Conservation (phyloP, 768 basidiomycete genomes). For the Dentipellis sp. region DNA sequence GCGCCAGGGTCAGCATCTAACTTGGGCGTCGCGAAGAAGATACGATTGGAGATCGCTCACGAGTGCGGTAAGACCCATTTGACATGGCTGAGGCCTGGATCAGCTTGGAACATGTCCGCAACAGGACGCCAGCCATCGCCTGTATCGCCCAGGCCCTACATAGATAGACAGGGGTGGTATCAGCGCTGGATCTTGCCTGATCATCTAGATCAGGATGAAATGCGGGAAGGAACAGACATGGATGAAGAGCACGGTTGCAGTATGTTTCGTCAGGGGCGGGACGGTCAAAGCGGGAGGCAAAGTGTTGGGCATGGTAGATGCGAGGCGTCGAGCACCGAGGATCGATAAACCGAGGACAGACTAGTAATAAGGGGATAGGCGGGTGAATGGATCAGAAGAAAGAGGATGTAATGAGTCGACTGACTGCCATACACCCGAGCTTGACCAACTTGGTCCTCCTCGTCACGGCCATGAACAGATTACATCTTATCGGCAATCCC, state of each 20-base stretch:
- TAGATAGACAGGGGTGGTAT: neutral
- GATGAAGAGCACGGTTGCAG: slow-evolving; percentile 82
- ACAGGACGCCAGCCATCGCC: slow-evolving; percentile 74
- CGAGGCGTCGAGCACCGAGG: neutral
- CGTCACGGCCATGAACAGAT: no score
- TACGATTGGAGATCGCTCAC: slow-evolving; percentile 30
- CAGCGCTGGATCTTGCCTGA: neutral
- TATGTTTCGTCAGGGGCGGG: slow-evolving; percentile 48
- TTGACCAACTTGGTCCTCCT: neutral
- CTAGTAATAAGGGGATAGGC: neutral
- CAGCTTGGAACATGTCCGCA: slow-evolving; percentile 51
- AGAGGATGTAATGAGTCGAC: neutral
- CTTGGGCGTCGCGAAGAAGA: slow-evolving; percentile 5
- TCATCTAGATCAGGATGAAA: slow-evolving; percentile 2
- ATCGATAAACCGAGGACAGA: neutral
- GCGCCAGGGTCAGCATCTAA: neutral
- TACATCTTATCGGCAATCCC: neutral
- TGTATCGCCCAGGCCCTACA: slow-evolving; percentile 67
- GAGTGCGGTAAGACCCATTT: slow-evolving; percentile 90
- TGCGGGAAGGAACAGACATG: slow-evolving; percentile 48
- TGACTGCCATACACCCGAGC: neutral
- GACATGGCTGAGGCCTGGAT: slow-evolving; percentile 54
- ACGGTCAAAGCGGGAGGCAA: slow-evolving; percentile 3
- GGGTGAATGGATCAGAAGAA: neutral
- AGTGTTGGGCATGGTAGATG: slow-evolving; percentile 2